A percentile compares a stretch with the other conserved stretches of the same genome.
phyloP scores from a whole-genome alignment of 352 stramenopile genomes.

The Pythium phragmiticola region DNA sequence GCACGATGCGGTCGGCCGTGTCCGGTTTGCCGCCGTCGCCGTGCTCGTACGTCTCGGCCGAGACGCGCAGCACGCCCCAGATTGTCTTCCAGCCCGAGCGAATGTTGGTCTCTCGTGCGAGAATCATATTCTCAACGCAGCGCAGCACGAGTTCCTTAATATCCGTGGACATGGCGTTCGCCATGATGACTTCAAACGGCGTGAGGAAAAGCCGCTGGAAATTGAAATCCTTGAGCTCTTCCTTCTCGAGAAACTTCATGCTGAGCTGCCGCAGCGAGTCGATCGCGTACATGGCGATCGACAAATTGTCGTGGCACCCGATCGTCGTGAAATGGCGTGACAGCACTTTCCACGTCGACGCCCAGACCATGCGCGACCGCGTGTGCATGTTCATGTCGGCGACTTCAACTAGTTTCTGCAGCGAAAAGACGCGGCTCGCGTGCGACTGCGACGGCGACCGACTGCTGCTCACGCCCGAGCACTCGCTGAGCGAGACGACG shows the following conservation, averaged over 20 bases:
- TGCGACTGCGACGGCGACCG: conserved; percentile 28
- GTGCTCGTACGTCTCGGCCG: conserved; percentile 80
- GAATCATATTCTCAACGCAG: conserved; percentile 92
- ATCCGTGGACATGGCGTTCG: conserved; percentile 73
- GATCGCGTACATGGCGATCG: conserved; percentile 98
- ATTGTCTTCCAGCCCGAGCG: conserved; percentile 94
- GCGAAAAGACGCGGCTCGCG: conserved; percentile 92
- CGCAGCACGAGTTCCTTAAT: conserved; percentile 91
- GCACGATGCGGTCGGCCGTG: conserved; percentile 75
- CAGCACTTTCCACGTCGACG: conserved; percentile 97
- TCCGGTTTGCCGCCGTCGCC: conserved; percentile 33
- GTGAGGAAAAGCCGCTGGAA: conserved; percentile 98
- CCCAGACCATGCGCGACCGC: conserved; percentile 95
- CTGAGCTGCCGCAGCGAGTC: conserved; percentile 99
- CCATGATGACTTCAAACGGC: conserved; percentile 96
- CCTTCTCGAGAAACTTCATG: conserved; percentile 99
- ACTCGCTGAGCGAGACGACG: conserved; percentile 91
- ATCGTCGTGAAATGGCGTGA: conserved; percentile 97
- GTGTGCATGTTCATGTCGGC: conserved; percentile 99
- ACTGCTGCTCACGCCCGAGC: conserved; percentile 53
- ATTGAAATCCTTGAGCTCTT: conserved; percentile 98
- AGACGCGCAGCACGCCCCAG: conserved; percentile 90
- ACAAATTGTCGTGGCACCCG: conserved; percentile 95
- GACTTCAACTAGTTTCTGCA: conserved; percentile 99
- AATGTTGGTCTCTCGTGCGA: conserved; percentile 86